Base-by-base conservation (phyloP, 2,329 filamentous ascomycete genomes). In the Diaporthe destruens region DNA sequence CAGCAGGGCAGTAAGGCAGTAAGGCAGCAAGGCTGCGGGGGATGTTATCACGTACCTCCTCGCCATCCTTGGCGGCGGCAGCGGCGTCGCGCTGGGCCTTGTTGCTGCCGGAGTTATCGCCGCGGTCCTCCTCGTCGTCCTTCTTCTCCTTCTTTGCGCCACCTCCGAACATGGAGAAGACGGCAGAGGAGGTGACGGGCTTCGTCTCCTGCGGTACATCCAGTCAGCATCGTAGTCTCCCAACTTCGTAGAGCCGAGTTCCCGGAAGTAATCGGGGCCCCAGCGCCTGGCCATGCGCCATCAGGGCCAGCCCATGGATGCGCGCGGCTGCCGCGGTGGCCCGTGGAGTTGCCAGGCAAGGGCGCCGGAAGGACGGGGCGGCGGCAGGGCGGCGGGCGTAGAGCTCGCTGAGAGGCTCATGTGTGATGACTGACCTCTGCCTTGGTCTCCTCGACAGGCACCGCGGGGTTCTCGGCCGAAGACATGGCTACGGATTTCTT, bases 121-220 rank as follows among this genome's bases (percentile, higher is more conserved):
- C 92, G 76, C 91, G 92, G 77, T 93, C 94, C 80, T 94, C 93
- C 42, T 93, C 87, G 73, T 94, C 92, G 75, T 91, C 91, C 89
- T 96, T 97, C 89, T 94, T 95, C 87, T 96, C 94, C 88, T 98
- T 98, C 91, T 97, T 97, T 74, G 94, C 94, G 75, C 96, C 96
- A 76, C 96, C 96, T 78, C 96, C 96, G 81, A 99, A 99, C 96
- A 99, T 98, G 84, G 94, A 96, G 88, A 98, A 98, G 76, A 98
- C 94, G 77, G 89, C 88, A 11, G 90, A 90, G 23, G 87, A 87
- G 75, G 86, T 89, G 71, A 88, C 85, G 72, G 86, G 82, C 80
- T 84, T 81, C 74, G 71, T 34, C 68, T 70, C 68, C 68, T 70
- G 25, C 9, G 14, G 23, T 2, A 53, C 11, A 14, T 32, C 18